Base-by-base conservation (phyloP, 208 protist genomes). In the Vickermania ingenoplastis region DNA sequence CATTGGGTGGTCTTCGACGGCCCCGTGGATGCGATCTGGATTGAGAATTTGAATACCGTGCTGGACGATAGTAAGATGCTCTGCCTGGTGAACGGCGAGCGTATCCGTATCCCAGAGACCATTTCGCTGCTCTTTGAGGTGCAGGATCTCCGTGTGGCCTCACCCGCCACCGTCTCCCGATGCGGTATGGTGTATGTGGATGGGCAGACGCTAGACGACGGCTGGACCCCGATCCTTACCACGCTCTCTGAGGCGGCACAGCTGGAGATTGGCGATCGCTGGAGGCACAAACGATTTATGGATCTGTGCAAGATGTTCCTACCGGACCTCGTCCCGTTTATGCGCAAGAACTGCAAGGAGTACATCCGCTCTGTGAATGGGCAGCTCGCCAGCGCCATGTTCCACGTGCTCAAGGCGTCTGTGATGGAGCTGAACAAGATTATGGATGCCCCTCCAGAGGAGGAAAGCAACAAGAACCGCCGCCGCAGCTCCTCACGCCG, bases 41-140 rank as follows among this genome's bases (percentile, higher is more conserved):
- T 99, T 80, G 97, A 99, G 68, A 98, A 96, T 69, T 84, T 99
- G 79, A 99, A 99, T 80, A 99, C 97, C 7, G 97, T 99, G 4
- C 83, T 99, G 1, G 97, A 99, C 71, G 97, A 99, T 74, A 98
- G 95, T 82, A 98, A 97, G 74, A 96, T 97, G 81, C 88, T 99
- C 14, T 99, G 96, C 70, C 84, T 99, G 11, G 81, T 97, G 21
- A 97, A 94, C 70, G 92, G 95, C 22, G 96, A 99, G 74, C 89
- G 96, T 54, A 98, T 99, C 54, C 95, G 92, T 63, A 80, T 98
- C 27, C 91, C 81, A 14, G 70, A 80, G 41, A 89, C 81, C 17
- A 87, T 96, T 60, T 81, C 91, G 41, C 77, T 98, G 48, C 86
- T 99, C 58, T 99, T 99, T 73, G 98, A 99, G 70, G 97, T 99